These are phyloP conservation scores for Tetrastigma voinierianum DNA, from an alignment of 164 flowering plant genomes.

Conservation along the genomic window DNA sequence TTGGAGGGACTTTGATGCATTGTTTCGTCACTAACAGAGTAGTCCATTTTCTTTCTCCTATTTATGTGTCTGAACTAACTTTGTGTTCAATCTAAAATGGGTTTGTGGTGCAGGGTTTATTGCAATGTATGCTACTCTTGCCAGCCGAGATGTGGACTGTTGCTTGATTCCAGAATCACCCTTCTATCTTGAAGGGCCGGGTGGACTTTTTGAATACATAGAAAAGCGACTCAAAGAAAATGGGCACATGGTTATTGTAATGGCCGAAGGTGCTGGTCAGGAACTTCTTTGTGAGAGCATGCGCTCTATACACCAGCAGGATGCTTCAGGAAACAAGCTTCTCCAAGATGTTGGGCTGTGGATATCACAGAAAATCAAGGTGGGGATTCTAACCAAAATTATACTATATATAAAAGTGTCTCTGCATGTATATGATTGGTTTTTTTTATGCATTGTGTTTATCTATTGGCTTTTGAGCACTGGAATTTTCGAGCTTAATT, in stretches of 20 bases:
- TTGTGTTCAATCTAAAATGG: background rate
- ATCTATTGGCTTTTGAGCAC: too few species aligned
- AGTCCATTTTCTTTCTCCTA: background rate
- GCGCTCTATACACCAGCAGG: slow-evolving; percentile 33
- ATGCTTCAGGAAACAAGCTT: slow-evolving; percentile 89
- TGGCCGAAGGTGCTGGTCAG: slow-evolving; percentile 99
- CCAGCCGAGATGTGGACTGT: slow-evolving; percentile 98
- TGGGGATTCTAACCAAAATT: slow-evolving; percentile 10
- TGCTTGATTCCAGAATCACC: slow-evolving; percentile 98
- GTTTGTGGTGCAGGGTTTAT: slow-evolving; percentile 74
- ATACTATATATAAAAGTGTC: too few species aligned
- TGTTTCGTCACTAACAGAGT: background rate
- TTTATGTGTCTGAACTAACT: background rate
- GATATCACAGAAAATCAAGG: slow-evolving; percentile 84
- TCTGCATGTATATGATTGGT: background rate
- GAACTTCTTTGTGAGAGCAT: slow-evolving; percentile 61
- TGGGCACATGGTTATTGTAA: slow-evolving; percentile 92
- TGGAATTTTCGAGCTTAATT: too few species aligned
- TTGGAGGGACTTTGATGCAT: background rate
- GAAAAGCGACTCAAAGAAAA: slow-evolving; percentile 79
- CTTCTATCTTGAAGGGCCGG: slow-evolving; percentile 85
- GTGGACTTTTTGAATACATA: slow-evolving; percentile 86
- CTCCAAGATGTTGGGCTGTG: slow-evolving; percentile 89
- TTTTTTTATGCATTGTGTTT: too few species aligned
- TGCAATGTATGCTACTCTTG: slow-evolving; percentile 97